Base-by-base conservation (phyloP, 306 rosid genomes). In the Pueraria montana region DNA sequence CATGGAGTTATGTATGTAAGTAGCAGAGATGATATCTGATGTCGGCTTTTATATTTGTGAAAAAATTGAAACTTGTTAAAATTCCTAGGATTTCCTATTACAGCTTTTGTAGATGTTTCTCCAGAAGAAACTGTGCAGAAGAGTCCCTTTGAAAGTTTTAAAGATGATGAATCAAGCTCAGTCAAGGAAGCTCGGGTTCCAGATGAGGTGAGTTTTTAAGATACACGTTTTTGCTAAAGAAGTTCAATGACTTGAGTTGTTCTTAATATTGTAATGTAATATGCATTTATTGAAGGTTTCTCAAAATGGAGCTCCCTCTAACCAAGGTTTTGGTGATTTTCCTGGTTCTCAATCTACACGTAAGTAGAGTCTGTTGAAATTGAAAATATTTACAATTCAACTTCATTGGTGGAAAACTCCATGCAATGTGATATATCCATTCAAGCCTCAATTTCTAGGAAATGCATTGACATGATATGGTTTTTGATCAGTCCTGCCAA, bases 61-160 rank as follows among this genome's bases (percentile, higher is more conserved):
- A 55, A 20, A 52, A 30, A 8, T 55, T 87, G 67, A 77, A 72
- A 49, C 49, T 26, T 71, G 46, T 55, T 59, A 8, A 69, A 78
- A 48, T 55, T 77, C 48, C 64, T 83, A 49, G 87, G 61, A 65
- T 48, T 82, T 59, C 86, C 13, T 58, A 34, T 76, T 71, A 62
- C 92, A 96, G 99, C 92, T 86, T 96, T 96, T 88, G 98, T 92
- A 80, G 99, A 96, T 83, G 94, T 96, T 79, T 88, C 93, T 80
- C 98, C 97, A 0, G 98, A 91, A 77, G 99, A 92, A 89, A 88
- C 91, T 24, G 86, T 63, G 72, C 88, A 80, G 76, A 79, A 88
- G 88, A 96, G 87, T 88, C 87, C 91, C 20, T 94, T 92, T 77
- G 94, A 91, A 87, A 93, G 88, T 87, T 73, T 81, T 43, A 84